Base-by-base conservation (phyloP, 495 filamentous ascomycete genomes). In the Aspergillus nanangensis region DNA sequence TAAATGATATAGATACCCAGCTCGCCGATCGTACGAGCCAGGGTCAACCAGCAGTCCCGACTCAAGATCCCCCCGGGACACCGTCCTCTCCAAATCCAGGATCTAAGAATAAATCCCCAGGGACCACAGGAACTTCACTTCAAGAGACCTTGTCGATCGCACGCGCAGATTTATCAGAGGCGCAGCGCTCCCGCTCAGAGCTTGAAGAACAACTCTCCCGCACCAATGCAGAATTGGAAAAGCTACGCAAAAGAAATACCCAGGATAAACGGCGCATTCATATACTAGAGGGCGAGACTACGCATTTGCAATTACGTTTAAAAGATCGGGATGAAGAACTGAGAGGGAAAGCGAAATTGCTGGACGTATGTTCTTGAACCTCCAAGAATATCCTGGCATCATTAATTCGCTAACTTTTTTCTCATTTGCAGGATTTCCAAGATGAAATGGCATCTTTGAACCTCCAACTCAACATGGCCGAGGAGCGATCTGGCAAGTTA, bases 321-420 rank as follows among this genome's bases (percentile, higher is more conserved):
- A 83, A 75, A 34, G 92, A 96, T 61, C 71, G 86, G 14, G 88
- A 95, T 47, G 89, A 94, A 47, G 92, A 97, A 71, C 63, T 95
- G 14, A 76, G 71, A 46, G 88, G 76, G 18, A 97, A 97, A 69
- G 81, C 77, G 8, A 88, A 88, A 60, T 66, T 94, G 47, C 67
- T 95, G 2, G 84, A 88, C 67, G 84, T 87, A 72, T 14, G 70
- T 20, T 41, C 20, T 44, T 15, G 5, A 18, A 4, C 8, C 23
- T 13, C 4, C 4, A 3, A 14, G n/a, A 32, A 17, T 10, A 35
- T 35, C 32, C 32, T 17, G 15, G 33, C 33, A 3, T 3, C 15
- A n/a, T n/a, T n/a, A n/a, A n/a, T n/a, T 44, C 20, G 14, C 37
- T 57, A 8, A 44, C 44, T 20, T 36, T 27, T 8, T 3, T 36